These are phyloP conservation scores for Ogataea neopini DNA, from an alignment of 805 yeast species.

Conservation along the genomic window DNA sequence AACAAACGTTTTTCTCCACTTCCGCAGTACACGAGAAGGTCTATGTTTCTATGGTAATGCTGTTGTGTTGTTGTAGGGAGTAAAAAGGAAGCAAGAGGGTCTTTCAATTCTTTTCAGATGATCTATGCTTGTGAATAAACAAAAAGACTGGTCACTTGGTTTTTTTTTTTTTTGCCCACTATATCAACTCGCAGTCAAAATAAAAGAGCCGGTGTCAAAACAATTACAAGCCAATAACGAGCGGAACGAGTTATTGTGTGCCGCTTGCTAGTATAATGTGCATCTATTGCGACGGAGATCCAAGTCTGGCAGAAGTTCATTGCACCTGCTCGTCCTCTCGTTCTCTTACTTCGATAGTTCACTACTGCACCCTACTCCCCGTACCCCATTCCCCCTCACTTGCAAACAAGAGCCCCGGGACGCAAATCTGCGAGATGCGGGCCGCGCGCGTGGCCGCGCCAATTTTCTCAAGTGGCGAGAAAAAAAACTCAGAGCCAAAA, in stretches of 20 bases:
- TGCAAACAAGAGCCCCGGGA: constrained; percentile 6
- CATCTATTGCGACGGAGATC: too few relatives aligned
- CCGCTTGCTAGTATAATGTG: too few relatives aligned
- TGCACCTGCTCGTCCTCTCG: too few relatives aligned
- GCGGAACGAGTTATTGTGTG: too few relatives aligned
- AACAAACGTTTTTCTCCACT: constrained; percentile 1
- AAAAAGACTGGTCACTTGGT: background rate
- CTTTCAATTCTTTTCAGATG: background rate
- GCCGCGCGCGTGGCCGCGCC: background rate
- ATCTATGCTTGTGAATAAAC: background rate
- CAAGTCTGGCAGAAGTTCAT: too few relatives aligned
- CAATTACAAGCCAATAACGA: too few relatives aligned
- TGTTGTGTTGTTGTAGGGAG: background rate
- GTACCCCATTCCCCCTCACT: constrained; percentile 8
- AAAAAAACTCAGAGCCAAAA: constrained; percentile 7
- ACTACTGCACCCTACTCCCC: background rate
- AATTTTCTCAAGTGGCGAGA: background rate
- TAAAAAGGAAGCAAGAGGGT: background rate
- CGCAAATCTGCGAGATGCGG: background rate
- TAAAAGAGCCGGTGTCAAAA: background rate
- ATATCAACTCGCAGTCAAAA: constrained; percentile 2
- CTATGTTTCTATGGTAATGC: background rate
- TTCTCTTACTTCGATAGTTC: too few relatives aligned
- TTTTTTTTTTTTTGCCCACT: constrained; percentile 2
- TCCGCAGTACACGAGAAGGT: background rate